These are phyloP conservation scores for Rauvolfia tetraphylla DNA, from an alignment of 257 asterid genomes.

Conservation along the genomic window DNA sequence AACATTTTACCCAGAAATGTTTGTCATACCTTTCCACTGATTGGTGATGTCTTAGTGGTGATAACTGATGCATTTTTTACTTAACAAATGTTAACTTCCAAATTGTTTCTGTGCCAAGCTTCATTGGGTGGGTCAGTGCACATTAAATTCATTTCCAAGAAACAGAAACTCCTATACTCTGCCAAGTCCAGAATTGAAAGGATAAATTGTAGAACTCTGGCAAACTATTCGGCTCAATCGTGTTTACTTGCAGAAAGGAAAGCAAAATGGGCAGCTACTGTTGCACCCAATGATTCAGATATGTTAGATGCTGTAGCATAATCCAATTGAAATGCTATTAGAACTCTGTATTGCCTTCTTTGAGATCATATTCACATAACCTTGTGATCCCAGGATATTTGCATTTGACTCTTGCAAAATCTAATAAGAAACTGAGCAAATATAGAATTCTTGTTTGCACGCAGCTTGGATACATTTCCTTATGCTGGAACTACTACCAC, in stretches of 20 bases:
- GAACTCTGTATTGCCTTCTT: neutral
- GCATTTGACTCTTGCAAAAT: neutral
- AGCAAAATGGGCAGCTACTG: neutral
- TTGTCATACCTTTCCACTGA: neutral
- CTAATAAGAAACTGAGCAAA: constrained; percentile 5
- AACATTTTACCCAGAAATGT: neutral
- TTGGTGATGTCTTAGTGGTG: neutral
- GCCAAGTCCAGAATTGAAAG: neutral
- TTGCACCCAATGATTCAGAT: neutral
- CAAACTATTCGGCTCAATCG: neutral
- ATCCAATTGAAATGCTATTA: neutral
- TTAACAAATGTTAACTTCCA: neutral
- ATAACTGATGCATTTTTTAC: neutral
- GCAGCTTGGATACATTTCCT: constrained; percentile 97
- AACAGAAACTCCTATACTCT: neutral
- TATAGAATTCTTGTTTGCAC: constrained; percentile 1
- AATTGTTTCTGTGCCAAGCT: neutral
- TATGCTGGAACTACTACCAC: constrained; percentile 99
- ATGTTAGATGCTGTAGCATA: neutral
- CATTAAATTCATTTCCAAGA: neutral
- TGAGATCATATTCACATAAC: neutral
- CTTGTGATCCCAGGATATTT: neutral
- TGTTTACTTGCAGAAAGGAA: neutral
- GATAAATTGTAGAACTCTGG: neutral
- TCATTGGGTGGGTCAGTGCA: neutral